These are phyloP conservation scores for Saccharomycopsis babjevae DNA, from an alignment of 805 yeast species.

Conservation along the genomic window DNA sequence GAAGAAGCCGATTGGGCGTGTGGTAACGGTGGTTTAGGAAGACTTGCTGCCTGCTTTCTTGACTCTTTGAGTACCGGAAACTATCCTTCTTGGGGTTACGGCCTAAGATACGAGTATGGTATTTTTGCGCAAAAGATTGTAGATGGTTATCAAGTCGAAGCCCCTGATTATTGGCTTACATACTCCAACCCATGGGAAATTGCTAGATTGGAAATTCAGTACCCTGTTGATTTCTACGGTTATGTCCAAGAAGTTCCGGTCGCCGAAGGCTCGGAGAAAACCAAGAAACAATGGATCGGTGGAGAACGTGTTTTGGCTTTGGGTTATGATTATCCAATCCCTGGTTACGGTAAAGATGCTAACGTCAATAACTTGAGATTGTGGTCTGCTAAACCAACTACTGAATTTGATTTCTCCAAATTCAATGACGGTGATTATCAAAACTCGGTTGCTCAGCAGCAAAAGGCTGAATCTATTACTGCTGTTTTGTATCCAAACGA, in stretches of 20 bases:
- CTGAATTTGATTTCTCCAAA: constrained; percentile 83
- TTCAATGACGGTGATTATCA: constrained; percentile 87
- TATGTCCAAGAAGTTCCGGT: constrained; percentile 49
- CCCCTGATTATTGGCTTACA: constrained; percentile 90
- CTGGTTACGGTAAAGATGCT: constrained; percentile 65
- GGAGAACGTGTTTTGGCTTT: constrained; percentile 85
- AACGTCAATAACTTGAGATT: constrained; percentile 83
- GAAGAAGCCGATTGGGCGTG: constrained; percentile 91
- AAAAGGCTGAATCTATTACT: constrained; percentile 83
- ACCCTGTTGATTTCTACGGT: constrained; percentile 88
- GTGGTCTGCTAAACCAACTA: constrained; percentile 85
- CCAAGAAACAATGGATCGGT: constrained; percentile 67
- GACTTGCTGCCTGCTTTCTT: constrained; percentile 88
- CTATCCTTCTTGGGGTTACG: constrained; percentile 95
- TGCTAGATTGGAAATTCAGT: constrained; percentile 73
- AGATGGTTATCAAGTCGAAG: constrained; percentile 89
- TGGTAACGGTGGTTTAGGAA: constrained; percentile 93
- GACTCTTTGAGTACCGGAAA: constrained; percentile 80
- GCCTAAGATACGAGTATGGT: constrained; percentile 87
- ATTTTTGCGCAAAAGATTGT: constrained; percentile 82
- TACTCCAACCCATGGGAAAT: constrained; percentile 92
- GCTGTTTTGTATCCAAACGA: constrained; percentile 92
- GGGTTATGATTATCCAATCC: constrained; percentile 87
- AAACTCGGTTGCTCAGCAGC: constrained; percentile 75
- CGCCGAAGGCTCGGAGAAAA: constrained; percentile 42